Evolutionary conservation across 2,329 filamentous ascomycete genomes (phyloP), one percentile per base, ranked within the genome.

Genomic region (Pseudogymnoascus sp.): DNA sequence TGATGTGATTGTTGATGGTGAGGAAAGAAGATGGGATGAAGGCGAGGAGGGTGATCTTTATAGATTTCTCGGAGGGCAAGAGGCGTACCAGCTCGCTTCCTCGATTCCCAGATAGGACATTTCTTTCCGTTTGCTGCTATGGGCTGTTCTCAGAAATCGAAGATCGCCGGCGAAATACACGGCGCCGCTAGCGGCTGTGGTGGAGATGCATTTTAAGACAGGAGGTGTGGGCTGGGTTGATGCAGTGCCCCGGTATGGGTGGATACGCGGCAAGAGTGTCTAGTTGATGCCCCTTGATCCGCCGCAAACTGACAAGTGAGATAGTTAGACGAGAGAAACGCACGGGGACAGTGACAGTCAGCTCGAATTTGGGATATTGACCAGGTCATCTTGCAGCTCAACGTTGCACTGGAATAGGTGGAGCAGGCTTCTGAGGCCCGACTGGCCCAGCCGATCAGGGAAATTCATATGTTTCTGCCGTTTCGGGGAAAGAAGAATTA

Each of bases 231-330:
- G 24, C 8, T 50, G 26, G 47, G n/a, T 31, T 53, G 47, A 31
- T 31, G 47, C n/a, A 19, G 26, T 53, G 47, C 10, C 10, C 29
- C 14, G 47, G 4, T 2, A n/a, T n/a, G 10, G 10, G 47, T 53
- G 47, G 47, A 31, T 53, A 53, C 47, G 47, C 47, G 8, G 26
- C 5, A 53, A 31, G 26, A 53, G n/a, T 16, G n/a, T 53, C 26
- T 33, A 3, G 26, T 24, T 53, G 2, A 53, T 53, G 47, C 26
- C 26, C 47, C 47, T 31, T 53, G 26, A 31, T 53, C 26, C 26
- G 47, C 47, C 47, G 47, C 26, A 53, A 53, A 53, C 47, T 53
- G 47, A 53, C 26, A 53, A 53, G 47, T 53, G 47, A 53, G 47
- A 53, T 24, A 31, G 47, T 31, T 19, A 31, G 14, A 53, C 16